phyloP scores from a whole-genome alignment of 495 filamentous ascomycete genomes.

The Evernia prunastri region DNA sequence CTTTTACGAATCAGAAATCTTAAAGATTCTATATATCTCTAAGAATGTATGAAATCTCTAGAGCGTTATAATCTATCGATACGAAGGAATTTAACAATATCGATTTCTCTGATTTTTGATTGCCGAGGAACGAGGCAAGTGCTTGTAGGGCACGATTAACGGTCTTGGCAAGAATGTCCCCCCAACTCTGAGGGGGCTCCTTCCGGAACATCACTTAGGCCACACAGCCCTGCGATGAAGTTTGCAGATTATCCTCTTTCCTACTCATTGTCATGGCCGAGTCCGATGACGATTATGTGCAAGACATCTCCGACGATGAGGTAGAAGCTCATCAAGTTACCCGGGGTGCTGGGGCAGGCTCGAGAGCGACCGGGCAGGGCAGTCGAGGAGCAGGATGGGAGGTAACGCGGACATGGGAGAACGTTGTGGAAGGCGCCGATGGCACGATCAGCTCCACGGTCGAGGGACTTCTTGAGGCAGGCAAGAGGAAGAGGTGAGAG shows the following conservation, averaged over 20 bases:
- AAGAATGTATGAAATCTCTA: too few species aligned
- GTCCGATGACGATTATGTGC: slow-evolving; percentile 80
- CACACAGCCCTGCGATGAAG: neutral
- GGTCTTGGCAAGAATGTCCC: neutral
- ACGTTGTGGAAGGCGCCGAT: slow-evolving; percentile 64
- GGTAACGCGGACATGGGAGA: slow-evolving; percentile 55
- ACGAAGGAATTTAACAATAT: too few species aligned
- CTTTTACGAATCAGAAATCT: too few species aligned
- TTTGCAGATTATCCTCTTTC: neutral
- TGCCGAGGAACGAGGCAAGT: too few species aligned
- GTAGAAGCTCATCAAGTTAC: slow-evolving; percentile 47
- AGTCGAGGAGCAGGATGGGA: slow-evolving; percentile 52
- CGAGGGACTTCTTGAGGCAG: slow-evolving; percentile 60
- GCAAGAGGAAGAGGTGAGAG: slow-evolving; percentile 66
- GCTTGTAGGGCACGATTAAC: too few species aligned
- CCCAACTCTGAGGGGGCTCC: too few species aligned
- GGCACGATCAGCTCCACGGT: slow-evolving; percentile 66
- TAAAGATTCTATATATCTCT: too few species aligned
- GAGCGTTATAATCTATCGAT: too few species aligned
- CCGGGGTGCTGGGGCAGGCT: slow-evolving; percentile 30
- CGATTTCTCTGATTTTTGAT: too few species aligned
- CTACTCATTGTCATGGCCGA: slow-evolving; percentile 61
- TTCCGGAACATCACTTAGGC: too few species aligned
- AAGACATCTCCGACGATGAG: slow-evolving; percentile 73
- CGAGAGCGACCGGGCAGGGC: slow-evolving; percentile 44